Evolutionary conservation across 2,329 filamentous ascomycete species (phyloP).

Genomic region (Neurospora sp.): DNA sequence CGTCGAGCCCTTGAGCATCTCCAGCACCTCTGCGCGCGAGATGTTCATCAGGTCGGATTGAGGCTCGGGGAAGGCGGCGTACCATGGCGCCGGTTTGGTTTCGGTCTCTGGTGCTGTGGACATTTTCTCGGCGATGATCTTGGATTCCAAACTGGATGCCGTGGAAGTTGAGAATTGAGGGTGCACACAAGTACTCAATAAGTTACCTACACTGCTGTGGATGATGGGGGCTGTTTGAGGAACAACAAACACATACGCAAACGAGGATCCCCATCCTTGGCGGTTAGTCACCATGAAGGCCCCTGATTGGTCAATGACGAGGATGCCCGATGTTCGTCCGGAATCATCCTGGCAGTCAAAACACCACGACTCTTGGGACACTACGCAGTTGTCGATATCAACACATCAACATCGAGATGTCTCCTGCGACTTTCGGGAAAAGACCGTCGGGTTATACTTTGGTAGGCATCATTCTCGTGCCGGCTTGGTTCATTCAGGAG

Average conservation of each 20-base stretch:
- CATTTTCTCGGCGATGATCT: neutral
- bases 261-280: neutral
- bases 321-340: neutral
- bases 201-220: too few species aligned
- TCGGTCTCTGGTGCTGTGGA: neutral
- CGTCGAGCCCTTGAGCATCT: conserved; percentile 5
- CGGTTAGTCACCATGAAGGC: neutral
- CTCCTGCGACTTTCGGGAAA: too few species aligned
- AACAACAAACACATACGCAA: neutral
- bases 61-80: conserved; percentile 14
- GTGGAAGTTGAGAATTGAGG: too few species aligned
- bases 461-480: too few species aligned
- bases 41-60: conserved; percentile 11
- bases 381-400: too few species aligned
- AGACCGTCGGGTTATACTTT: too few species aligned
- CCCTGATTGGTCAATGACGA: neutral
- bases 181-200: too few species aligned
- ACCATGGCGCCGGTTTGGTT: conserved; percentile 7
- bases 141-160: too few species aligned
- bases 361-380: neutral
- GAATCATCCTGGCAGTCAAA: neutral
- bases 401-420: too few species aligned
- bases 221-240: neutral
- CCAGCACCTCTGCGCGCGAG: conserved; percentile 12
- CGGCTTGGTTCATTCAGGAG: too few species aligned